Evolutionary conservation across 352 stramenopile species (phyloP), one percentile per base, ranked within the genome.

Genomic region (Pythium pectinolyticum): DNA sequence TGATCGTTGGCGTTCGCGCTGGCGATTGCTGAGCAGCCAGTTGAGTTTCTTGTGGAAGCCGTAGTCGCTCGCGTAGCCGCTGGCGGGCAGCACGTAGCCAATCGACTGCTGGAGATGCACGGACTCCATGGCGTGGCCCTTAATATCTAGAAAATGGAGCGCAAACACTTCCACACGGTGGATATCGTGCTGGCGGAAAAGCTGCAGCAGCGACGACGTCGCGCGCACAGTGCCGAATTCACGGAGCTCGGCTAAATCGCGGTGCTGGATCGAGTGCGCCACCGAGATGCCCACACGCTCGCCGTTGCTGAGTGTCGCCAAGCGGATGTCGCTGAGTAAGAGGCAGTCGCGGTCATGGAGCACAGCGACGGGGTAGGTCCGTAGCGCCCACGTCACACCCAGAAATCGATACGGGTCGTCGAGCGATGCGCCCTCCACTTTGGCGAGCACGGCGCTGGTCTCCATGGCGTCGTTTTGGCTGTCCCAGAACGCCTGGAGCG

Each of bases 191-290:
- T 86, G 75, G 0, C 78, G 72, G 49, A 78, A 85, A 12, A 88
- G 37, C 1, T 57, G 69, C 11, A 68, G 47, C 22, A 78, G 67
- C 25, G 66, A 79, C 10, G 74, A 15, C 14, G 72, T 47, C 11
- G 66, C 74, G 4, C 81, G 78, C 11, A 85, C 53, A 2, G 80
- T 57, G n/a, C 53, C 66, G 0, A 70, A 48, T 10, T 76, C 61
- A 10, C 57, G 71, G 20, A 82, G 52, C 49, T 81, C 69, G 0
- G 72, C 67, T 12, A 86, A 49, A 46, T 84, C 75, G 1, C 65
- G 67, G n/a, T 88, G 66, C 34, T 75, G 54, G 45, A 90, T 72
- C 22, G 81, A 86, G 61, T 90, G 81, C 9, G 62, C 39, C 5
- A 88, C 48, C 10, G 66, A 74, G 59, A 85, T 78, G 4, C 73